Base-by-base conservation (phyloP, 2,329 filamentous ascomycete genomes). In the Nothopassalora personata region DNA sequence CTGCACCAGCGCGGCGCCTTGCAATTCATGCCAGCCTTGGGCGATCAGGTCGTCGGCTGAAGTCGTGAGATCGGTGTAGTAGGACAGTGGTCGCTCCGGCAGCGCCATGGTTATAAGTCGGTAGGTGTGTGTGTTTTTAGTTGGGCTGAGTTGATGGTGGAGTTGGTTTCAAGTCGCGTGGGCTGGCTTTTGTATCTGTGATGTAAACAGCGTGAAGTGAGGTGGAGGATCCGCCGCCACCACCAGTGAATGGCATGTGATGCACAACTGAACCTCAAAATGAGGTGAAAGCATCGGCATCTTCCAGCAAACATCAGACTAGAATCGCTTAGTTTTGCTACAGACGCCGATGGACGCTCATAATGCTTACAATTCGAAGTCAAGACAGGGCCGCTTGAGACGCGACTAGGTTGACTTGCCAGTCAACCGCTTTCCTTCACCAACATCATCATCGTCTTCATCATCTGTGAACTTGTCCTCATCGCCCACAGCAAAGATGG, bases 401-500 rank as follows among this genome's bases (percentile, higher is more conserved):
- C 19, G 27, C 8, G 5, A 6, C 30, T 51, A 34, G 5, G 7
- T 19, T 13, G 53, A 39, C 67, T 79, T 81, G 30, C 75, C 72
- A 19, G 81, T 83, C 58, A 85, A 73, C 56, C 78, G 77, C 64
- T 79, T 74, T 11, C 54, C 57, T 57, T 65, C 63, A 9, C 57
- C 59, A 34, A 50, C 53, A 13, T 65, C 65, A 53, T 83, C 18
- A 57, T 83, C 18, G 72, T 81, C 78, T 19, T 87, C 88, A 57
- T 90, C 87, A 58, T 90, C 89, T 15, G 88, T 91, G 80, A 91
- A 93, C 71, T 87, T 90, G 70, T 94, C 91, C 68, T 96, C 92
- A 56, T 86, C 85, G 10, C 91, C 93, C 10, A 97, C 90, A 1
- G 93, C 93, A 69, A 97, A 97, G 62, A 97, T 95, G 0, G 92